Evolutionary conservation across 768 basidiomycete genomes (phyloP).

Genomic region (Phaffia tasmanica): DNA sequence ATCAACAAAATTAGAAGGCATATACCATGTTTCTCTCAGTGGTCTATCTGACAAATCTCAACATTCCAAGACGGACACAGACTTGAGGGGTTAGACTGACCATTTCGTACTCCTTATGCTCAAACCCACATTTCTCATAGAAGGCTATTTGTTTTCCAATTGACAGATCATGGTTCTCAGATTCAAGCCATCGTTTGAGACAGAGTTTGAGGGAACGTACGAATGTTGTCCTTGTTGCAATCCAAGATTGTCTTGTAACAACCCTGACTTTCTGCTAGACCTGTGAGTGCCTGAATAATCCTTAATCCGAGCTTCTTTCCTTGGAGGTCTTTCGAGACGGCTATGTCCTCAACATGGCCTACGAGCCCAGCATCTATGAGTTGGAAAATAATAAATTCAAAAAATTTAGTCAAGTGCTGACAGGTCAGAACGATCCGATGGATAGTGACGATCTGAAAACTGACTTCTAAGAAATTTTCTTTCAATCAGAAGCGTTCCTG

Average conservation of each 20-base stretch:
- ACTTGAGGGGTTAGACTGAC: conserved; percentile 37
- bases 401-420: not conserved
- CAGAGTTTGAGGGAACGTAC: conserved; percentile 47
- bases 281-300: conserved; percentile 74
- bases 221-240: conserved; percentile 79
- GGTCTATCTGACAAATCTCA: too few relatives aligned
- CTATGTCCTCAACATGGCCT: conserved; percentile 97
- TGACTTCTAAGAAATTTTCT: conserved; percentile 71
- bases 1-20: too few relatives aligned
- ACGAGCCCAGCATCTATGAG: conserved; percentile 56
- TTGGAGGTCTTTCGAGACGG: conserved; percentile 74
- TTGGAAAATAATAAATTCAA: not conserved
- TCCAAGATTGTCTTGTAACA: conserved; percentile 98
- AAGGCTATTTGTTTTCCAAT: conserved; percentile 51
- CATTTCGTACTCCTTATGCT: conserved; percentile 90
- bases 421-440: too few relatives aligned
- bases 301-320: conserved; percentile 82
- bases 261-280: conserved; percentile 65
- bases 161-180: not conserved
- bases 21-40: too few relatives aligned
- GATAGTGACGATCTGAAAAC: not conserved
- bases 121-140: conserved; percentile 89
- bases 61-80: not conserved
- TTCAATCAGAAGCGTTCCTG: conserved; percentile 77
- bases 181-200: not conserved